These are phyloP conservation scores for Castanopsis chinensis DNA, from an alignment of 306 rosid genomes.

Conservation along the genomic window DNA sequence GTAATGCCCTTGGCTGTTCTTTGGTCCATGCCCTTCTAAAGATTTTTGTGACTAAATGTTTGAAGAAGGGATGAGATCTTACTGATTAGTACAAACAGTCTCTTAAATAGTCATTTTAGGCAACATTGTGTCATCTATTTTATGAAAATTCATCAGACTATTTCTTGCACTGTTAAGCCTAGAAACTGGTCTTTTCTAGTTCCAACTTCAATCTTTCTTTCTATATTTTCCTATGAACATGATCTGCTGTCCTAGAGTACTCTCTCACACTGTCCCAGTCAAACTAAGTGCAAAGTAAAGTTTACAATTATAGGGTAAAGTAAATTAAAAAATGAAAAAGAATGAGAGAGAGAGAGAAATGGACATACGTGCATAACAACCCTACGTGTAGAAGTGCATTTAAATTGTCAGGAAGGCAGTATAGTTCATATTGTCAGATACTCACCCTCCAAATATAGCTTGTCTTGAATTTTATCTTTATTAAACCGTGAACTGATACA, in stretches of 20 bases:
- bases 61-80: neutral
- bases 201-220: neutral
- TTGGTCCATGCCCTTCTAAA: neutral
- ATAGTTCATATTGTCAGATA: too few relatives aligned
- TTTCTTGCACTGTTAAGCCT: neutral
- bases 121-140: neutral
- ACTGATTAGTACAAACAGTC: neutral
- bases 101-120: neutral
- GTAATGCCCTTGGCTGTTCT: too few relatives aligned
- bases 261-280: neutral
- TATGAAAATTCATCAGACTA: neutral
- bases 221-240: neutral
- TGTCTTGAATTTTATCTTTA: too few relatives aligned
- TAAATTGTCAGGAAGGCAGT: too few relatives aligned
- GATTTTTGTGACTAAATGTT: neutral
- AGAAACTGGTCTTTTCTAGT: neutral
- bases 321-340: neutral
- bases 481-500: too few relatives aligned
- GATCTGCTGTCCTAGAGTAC: too few relatives aligned
- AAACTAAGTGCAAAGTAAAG: neutral
- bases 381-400: slow-evolving; percentile 80
- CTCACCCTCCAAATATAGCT: too few relatives aligned
- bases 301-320: neutral
- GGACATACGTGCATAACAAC: slow-evolving; percentile 81
- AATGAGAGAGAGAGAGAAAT: neutral